Conservation (phyloP, 1,284 basidiomycete genomes). For the Microbotryum scabiosae region DNA sequence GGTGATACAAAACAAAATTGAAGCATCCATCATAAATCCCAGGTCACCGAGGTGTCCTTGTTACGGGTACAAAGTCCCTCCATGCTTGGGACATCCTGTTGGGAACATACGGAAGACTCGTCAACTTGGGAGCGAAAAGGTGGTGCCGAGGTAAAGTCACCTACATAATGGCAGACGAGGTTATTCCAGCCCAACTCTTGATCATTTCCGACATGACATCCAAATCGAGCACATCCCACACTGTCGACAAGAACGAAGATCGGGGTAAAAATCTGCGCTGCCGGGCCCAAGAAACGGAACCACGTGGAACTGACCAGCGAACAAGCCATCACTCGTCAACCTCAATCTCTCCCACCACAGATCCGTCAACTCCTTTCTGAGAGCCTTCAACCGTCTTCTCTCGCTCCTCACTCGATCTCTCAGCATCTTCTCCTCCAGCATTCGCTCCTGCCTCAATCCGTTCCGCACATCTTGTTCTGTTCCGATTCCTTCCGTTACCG, state of each 20-base stretch:
- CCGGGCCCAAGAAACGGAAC: too few species aligned
- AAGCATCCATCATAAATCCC: too few species aligned
- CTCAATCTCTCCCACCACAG: constrained; percentile 15
- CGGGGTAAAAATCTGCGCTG: too few species aligned
- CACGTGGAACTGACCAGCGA: constrained; percentile 7
- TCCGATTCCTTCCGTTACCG: background rate
- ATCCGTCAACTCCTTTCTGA: constrained; percentile 2
- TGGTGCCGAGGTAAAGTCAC: background rate
- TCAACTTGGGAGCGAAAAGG: background rate
- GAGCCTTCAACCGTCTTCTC: background rate
- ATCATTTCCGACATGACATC: background rate
- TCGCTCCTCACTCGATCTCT: constrained; percentile 5
- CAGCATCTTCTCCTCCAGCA: background rate
- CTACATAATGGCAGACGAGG: background rate
- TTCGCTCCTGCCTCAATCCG: constrained; percentile 1
- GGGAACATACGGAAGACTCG: background rate
- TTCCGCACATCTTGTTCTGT: background rate
- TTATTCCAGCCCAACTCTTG: background rate
- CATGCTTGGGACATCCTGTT: constrained; percentile 3
- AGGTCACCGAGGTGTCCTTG: too few species aligned
- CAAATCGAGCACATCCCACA: constrained; percentile 21
- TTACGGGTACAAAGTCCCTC: background rate
- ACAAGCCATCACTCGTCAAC: constrained; percentile 13
- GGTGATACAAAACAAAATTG: too few species aligned
- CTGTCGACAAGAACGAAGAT: background rate